These are phyloP conservation scores for Ormosia semicastrata DNA, from an alignment of 306 rosid genomes.

Conservation along the genomic window DNA sequence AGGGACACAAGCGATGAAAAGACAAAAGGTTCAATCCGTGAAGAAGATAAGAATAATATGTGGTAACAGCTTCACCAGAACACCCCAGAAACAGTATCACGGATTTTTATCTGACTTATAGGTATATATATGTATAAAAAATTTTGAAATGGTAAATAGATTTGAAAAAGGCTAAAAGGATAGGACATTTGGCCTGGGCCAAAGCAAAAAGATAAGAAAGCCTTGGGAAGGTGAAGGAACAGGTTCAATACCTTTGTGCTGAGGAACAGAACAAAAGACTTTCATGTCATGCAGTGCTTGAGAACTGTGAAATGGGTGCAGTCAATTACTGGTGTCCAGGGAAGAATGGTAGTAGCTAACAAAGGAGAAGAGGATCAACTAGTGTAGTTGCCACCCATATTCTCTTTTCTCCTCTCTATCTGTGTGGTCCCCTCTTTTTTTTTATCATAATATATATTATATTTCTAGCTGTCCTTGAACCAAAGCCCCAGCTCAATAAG, in stretches of 20 bases:
- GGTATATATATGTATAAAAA: too few relatives aligned
- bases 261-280: not conserved
- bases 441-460: not conserved
- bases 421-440: conserved; percentile 13
- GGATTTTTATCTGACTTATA: not conserved
- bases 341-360: not conserved
- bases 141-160: not conserved
- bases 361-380: not conserved
- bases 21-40: conserved; percentile 24
- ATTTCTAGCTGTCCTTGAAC: not conserved
- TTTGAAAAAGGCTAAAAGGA: not conserved
- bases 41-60: conserved; percentile 38
- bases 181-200: not conserved
- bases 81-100: not conserved
- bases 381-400: conserved; percentile 13
- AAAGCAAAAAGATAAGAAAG: not conserved
- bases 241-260: not conserved
- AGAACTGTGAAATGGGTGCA: not conserved
- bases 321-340: not conserved
- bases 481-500: not conserved
- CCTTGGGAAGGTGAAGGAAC: conserved; percentile 15
- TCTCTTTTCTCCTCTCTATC: not conserved
- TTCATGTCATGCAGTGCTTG: not conserved
- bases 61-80: conserved; percentile 17
- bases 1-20: conserved; percentile 23